Percentiles rank a stretch among this genome's conserved stretches.
Evolutionary conservation across 2,329 filamentous ascomycete genomes (phyloP).

Genomic region (Colletotrichum liaoningense): DNA sequence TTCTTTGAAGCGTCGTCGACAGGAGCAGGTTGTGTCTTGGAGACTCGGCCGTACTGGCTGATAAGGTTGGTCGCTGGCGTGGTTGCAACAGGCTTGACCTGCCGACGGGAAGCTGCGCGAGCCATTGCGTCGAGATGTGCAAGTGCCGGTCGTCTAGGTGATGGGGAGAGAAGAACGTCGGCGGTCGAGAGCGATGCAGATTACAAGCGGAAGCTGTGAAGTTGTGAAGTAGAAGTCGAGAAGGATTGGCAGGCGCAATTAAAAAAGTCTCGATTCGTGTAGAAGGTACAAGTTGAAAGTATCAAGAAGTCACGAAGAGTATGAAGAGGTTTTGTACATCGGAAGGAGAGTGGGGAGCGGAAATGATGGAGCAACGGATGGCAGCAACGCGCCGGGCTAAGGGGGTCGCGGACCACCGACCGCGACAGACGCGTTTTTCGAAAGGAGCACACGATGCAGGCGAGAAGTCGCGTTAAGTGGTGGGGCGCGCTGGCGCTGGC

Average conservation of each 20-base stretch:
- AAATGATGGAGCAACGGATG: conserved; percentile 26
- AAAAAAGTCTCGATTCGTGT: conserved; percentile 2
- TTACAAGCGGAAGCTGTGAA: not conserved
- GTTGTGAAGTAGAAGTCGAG: not conserved
- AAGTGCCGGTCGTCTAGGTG: not conserved
- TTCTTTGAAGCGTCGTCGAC: conserved; percentile 30
- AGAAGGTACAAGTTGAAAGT: not conserved
- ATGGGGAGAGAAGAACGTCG: not conserved
- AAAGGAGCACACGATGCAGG: conserved; percentile 3
- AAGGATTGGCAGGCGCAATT: not conserved
- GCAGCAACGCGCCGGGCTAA: conserved; percentile 30
- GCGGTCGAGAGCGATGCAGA: not conserved
- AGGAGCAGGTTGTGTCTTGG: conserved; percentile 22
- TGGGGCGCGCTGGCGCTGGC: conserved; percentile 9
- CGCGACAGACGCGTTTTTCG: conserved; percentile 32
- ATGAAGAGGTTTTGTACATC: conserved; percentile 33
- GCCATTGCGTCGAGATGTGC: conserved; percentile 33
- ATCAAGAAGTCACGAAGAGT: conserved; percentile 16
- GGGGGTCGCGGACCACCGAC: conserved; percentile 18
- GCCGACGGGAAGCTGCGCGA: conserved; percentile 32
- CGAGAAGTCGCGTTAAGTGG: conserved; percentile 31
- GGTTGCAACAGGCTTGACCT: conserved; percentile 29
- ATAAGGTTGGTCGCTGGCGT: conserved; percentile 26
- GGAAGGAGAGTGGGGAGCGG: conserved; percentile 32
- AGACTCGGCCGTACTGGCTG: conserved; percentile 36